Evolutionary conservation across 225 moss, liverwort and hornwort genomes (phyloP).

Genomic region (Marchantia polymorpha): DNA sequence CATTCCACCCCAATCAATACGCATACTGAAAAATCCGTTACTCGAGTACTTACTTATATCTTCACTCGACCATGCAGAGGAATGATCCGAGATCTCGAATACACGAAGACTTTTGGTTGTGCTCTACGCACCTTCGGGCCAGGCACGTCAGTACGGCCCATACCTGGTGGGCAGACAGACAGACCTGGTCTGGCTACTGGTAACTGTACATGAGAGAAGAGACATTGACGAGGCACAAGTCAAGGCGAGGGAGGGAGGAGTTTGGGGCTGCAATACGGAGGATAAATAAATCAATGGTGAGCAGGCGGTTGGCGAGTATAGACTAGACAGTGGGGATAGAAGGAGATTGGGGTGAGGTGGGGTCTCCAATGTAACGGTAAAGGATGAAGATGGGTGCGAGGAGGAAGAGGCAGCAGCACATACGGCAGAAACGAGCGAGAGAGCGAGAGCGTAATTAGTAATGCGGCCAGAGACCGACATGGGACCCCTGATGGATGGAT

Average conservation of each 20-base stretch:
- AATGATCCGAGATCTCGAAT: background rate
- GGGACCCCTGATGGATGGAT: no score
- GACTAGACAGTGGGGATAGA: background rate
- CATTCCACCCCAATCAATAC: no score
- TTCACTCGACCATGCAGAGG: background rate
- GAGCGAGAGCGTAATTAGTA: no score
- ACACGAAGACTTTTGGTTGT: background rate
- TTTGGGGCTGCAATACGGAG: background rate
- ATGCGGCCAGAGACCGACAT: no score
- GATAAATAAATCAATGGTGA: background rate
- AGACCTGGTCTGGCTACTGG: background rate
- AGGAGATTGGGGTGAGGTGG: background rate
- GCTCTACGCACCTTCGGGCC: background rate
- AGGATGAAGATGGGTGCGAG: background rate
- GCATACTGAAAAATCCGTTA: no score
- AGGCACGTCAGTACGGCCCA: background rate
- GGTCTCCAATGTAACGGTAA: background rate
- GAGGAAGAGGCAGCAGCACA: no score
- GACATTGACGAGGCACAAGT: background rate
- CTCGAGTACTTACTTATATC: no score
- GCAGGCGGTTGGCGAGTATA: background rate
- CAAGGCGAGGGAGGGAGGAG: background rate
- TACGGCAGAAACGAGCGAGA: no score
- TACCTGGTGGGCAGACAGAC: background rate
- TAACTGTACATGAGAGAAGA: no score